Evolutionary conservation across 352 stramenopile species (phyloP).

Genomic region (Detonula confervacea): DNA sequence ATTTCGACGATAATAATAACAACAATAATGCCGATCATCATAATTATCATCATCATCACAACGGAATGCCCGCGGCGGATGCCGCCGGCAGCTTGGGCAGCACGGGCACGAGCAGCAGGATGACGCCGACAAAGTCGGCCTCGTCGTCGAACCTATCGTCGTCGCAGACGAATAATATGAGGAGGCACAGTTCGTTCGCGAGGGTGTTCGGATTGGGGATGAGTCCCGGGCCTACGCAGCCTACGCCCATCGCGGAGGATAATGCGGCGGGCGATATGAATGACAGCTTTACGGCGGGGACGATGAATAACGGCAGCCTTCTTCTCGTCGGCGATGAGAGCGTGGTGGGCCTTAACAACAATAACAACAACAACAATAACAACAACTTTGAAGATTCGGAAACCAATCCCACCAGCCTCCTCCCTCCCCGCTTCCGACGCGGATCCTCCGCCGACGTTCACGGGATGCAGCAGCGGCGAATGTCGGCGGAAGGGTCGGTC

Average conservation of each 20-base stretch:
- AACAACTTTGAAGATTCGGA: conserved; percentile 18
- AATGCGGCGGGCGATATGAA: not conserved
- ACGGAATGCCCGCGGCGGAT: no score
- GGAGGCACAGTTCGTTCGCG: conserved; percentile 41
- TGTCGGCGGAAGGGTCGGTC: not conserved
- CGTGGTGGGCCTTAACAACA: no score
- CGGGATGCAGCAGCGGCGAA: conserved; percentile 2
- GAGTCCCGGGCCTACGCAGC: conserved; percentile 11
- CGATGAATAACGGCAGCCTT: no score
- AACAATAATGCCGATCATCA: no score
- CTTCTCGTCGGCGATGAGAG: no score
- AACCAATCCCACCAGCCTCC: conserved; percentile 27
- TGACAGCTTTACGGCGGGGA: no score
- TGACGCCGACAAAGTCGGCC: not conserved
- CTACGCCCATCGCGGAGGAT: conserved; percentile 26
- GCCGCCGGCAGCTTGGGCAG: no score
- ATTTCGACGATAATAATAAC: no score
- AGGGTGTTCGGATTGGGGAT: conserved; percentile 55
- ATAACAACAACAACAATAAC: not conserved
- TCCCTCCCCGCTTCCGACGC: conserved; percentile 27
- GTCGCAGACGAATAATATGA: not conserved
- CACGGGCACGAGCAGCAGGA: not conserved
- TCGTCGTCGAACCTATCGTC: conserved; percentile 15
- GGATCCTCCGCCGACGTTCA: conserved; percentile 7
- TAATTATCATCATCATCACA: no score